Base-by-base conservation (phyloP, 208 protist species). In the Crithidia mellificae region DNA sequence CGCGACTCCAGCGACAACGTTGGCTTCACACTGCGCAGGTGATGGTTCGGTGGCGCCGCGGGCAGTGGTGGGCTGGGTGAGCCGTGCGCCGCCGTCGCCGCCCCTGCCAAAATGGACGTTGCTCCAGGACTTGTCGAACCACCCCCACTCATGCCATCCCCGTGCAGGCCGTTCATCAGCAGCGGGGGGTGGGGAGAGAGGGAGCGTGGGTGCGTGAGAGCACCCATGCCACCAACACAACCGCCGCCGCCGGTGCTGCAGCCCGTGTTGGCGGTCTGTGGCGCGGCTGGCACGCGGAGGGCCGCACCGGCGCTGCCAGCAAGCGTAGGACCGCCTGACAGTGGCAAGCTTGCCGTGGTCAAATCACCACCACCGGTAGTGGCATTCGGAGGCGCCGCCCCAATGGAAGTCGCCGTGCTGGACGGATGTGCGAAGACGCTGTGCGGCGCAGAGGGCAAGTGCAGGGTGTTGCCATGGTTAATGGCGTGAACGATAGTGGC, bases 41-140 rank as follows among this genome's bases (percentile, higher is more conserved):
- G 41, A 20, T 70, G 63, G 41, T 65, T 72, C 0, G 49, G 43
- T 9, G 72, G 72, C 9, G 63, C 72, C 24, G 63, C 72, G 0
- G 72, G 72, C 27, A 68, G 46, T 25, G 54, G 62, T 11, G 62
- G 63, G 12, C 15, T 30, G 2, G 63, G 54, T n/a, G 47, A 20
- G 46, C 32, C 43, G 44, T 24, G 15, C 32, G 15, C 3, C 12
- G 20, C 25, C 0, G 22, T 17, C 6, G 51, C 4, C 9, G 25
- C 12, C 6, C 30, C 17, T 5, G 22, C 6, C 22, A 46, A n/a
- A n/a, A n/a, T n/a, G n/a, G n/a, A n/a, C n/a, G n/a, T n/a, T n/a
- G n/a, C n/a, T n/a, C n/a, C 17, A 6, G 41, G 41, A 46, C 41
- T 46, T 15, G 17, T 15, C 15, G n/a, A 15, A 46, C 41, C 41